These are phyloP conservation scores for Debaryomyces sp. DNA, from an alignment of 1,139 yeast genomes.

Conservation along the genomic window DNA sequence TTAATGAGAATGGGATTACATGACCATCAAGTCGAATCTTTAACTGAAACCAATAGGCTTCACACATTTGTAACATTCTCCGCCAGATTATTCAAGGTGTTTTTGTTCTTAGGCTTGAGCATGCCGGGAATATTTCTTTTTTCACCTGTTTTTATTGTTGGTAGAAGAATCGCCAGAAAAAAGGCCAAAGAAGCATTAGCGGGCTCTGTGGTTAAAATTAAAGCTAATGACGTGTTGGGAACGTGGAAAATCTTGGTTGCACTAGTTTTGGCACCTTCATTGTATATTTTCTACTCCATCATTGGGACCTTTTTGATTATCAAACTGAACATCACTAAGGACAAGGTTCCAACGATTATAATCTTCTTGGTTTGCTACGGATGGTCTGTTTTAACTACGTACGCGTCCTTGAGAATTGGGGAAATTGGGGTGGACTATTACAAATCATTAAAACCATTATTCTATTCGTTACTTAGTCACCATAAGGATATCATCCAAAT, in stretches of 20 bases:
- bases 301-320: slow-evolving; percentile 37
- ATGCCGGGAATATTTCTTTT: slow-evolving; percentile 47
- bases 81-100: slow-evolving; percentile 32
- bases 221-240: slow-evolving; percentile 50
- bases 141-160: slow-evolving; percentile 46
- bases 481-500: slow-evolving; percentile 43
- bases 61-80: slow-evolving; percentile 29
- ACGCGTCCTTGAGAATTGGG: slow-evolving; percentile 45
- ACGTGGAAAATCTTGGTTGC: slow-evolving; percentile 53
- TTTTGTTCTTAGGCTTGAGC: slow-evolving; percentile 38
- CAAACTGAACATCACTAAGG: slow-evolving; percentile 20
- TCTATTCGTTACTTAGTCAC: slow-evolving; percentile 43
- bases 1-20: slow-evolving; percentile 40
- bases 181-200: slow-evolving; percentile 48
- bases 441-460: slow-evolving; percentile 41
- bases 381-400: slow-evolving; percentile 46
- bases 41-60: slow-evolving; percentile 31
- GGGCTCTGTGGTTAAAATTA: slow-evolving; percentile 45
- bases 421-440: slow-evolving; percentile 46
- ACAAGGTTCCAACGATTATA: slow-evolving; percentile 15
- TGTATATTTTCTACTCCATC: slow-evolving; percentile 44
- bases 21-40: slow-evolving; percentile 47
- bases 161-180: slow-evolving; percentile 35
- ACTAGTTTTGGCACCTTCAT: slow-evolving; percentile 44
- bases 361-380: slow-evolving; percentile 37